Conservation (phyloP, 371 early-diverging fungal genomes). For the Mucor sp. region DNA sequence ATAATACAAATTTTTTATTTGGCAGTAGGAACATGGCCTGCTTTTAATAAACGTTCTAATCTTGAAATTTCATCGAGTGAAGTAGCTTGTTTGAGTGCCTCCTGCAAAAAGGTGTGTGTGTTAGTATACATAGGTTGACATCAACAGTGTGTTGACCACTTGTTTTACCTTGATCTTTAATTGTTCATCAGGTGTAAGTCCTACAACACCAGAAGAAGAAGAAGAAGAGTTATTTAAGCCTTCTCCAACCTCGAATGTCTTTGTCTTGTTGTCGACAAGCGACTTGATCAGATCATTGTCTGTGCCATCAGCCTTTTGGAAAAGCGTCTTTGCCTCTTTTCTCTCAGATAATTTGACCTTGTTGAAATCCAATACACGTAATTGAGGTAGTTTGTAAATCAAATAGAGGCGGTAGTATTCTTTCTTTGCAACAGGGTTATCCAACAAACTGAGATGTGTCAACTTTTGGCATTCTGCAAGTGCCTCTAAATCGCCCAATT, state of each 20-base stretch:
- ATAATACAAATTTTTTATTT: slow-evolving; percentile 4
- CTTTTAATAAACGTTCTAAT: slow-evolving; percentile 68
- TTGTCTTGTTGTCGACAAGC: slow-evolving; percentile 61
- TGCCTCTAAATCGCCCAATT: slow-evolving; percentile 85
- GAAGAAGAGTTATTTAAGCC: slow-evolving; percentile 54
- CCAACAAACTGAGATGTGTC: slow-evolving; percentile 70
- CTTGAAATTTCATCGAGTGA: slow-evolving; percentile 78
- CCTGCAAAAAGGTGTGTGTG: slow-evolving; percentile 21
- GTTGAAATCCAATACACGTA: slow-evolving; percentile 87
- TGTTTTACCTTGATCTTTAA: slow-evolving; percentile 55
- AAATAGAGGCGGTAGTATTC: slow-evolving; percentile 82
- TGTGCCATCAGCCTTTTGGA: slow-evolving; percentile 60
- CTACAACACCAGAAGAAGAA: slow-evolving; percentile 39
- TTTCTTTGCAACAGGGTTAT: slow-evolving; percentile 86
- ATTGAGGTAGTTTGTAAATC: slow-evolving; percentile 74
- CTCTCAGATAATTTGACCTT: slow-evolving; percentile 76
- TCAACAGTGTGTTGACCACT: background rate
- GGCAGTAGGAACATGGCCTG: slow-evolving; percentile 58
- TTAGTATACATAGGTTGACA: background rate
- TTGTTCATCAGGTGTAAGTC: slow-evolving; percentile 62
- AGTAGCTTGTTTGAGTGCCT: slow-evolving; percentile 75
- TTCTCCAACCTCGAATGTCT: slow-evolving; percentile 80
- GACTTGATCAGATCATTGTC: slow-evolving; percentile 65
- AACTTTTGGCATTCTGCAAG: slow-evolving; percentile 60
- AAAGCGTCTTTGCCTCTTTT: slow-evolving; percentile 70